Evolutionary conservation across 345 rosid species (phyloP), one percentile per base, ranked within the genome.

Genomic region (Citrus medica): DNA sequence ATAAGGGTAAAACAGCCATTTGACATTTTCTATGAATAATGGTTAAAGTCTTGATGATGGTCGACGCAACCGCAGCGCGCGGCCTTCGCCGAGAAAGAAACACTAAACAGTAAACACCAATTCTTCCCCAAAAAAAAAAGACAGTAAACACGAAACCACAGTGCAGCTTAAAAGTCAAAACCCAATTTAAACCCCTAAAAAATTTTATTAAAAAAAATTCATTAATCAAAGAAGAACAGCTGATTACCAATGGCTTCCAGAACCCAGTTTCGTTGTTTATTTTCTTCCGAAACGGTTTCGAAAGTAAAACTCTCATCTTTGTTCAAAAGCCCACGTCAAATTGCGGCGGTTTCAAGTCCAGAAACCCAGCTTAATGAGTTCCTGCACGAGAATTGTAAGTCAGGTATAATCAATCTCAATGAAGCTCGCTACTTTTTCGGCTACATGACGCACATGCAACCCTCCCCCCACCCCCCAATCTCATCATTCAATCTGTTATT

Each of bases 371-470:
- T 71, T 13, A 22, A 71, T 13, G 58, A 71, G 27, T 71, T 71
- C 14, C 62, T 71, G 3, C 16, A n/a, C 56, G 75, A 71, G 37
- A 53, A 71, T 7, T 71, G 75, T 21, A 71, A 71, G 46, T 71
- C 64, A 8, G 63, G 75, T 71, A 35, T 32, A 22, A 55, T 55
- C 21, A 55, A 55, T 53, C 75, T 55, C 9, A 28, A 55, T 48
- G 46, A 71, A 55, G 75, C 75, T 4, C 48, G 40, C n/a, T 55
- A 55, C 48, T 55, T 53, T 33, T 71, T 71, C 13, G 63, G 63
- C 35, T 55, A 32, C 64, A 71, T 55, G 75, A 71, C 22, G 56
- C 48, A 55, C 12, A 32, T 32, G 75, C 75, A 71, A 48, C 75
- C 75, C 48, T 8, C 30, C 19, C 64, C 63, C 10, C 21, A 22